Evolutionary conservation across 1,284 basidiomycete species (phyloP).

Genomic region (Leccinum fallax): DNA sequence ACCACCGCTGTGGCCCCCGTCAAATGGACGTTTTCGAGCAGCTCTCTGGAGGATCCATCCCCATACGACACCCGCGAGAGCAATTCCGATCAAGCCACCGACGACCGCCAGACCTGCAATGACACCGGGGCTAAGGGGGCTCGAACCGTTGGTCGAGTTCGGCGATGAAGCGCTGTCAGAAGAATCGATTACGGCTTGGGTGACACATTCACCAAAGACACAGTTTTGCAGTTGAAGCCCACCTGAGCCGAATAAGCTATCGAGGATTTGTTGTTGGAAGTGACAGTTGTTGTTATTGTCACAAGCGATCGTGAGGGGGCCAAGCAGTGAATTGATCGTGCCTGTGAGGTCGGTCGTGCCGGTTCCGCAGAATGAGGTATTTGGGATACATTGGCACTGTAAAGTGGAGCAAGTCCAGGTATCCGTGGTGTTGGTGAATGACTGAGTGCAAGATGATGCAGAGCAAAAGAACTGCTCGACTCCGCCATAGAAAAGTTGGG

Average conservation of each 20-base stretch:
- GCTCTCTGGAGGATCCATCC: conserved; percentile 64
- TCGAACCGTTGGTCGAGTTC: conserved; percentile 32
- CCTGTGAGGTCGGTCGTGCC: conserved; percentile 51
- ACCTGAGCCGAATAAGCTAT: conserved; percentile 66
- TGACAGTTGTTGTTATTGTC: conserved; percentile 58
- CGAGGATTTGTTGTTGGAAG: conserved; percentile 74
- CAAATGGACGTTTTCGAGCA: conserved; percentile 52
- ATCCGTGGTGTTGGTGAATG: conserved; percentile 40
- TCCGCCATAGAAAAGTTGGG: conserved; percentile 83
- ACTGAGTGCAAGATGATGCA: conserved; percentile 71
- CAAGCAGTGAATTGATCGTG: conserved; percentile 61
- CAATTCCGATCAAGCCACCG: conserved; percentile 59
- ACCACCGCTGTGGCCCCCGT: conserved; percentile 45
- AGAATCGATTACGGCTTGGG: conserved; percentile 73
- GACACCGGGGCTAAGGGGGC: conserved; percentile 71
- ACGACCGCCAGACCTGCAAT: conserved; percentile 87
- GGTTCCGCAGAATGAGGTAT: conserved; percentile 74
- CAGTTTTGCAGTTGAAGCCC: conserved; percentile 76
- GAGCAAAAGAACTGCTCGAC: conserved; percentile 84
- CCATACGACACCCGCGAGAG: conserved; percentile 58
- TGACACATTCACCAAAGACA: conserved; percentile 84
- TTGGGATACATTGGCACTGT: conserved; percentile 69
- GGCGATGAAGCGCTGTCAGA: conserved; percentile 37
- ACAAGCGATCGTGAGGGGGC: conserved; percentile 70
- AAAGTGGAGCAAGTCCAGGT: conserved; percentile 74